A percentile compares a stretch with the other conserved stretches of the same genome.
These are phyloP conservation scores for Aphanomyces euteiches DNA, from an alignment of 352 stramenopile genomes.

Conservation along the genomic window DNA sequence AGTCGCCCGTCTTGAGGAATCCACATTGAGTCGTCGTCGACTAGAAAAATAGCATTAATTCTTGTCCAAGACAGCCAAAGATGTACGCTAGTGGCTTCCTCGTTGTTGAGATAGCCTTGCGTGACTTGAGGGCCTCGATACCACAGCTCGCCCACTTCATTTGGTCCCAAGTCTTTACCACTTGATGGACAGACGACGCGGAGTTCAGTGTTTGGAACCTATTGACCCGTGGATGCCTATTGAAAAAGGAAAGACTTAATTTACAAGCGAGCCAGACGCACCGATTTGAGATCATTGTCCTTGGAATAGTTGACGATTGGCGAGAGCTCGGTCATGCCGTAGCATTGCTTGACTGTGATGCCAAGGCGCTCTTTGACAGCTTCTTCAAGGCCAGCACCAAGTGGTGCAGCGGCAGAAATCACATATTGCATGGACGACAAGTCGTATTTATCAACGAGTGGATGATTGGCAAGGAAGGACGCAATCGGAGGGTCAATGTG, in stretches of 20 bases:
- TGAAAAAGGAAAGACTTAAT: conserved; percentile 34
- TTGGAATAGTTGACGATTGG: conserved; percentile 36
- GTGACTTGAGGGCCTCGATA: conserved; percentile 82
- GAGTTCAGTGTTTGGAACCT: conserved; percentile 42
- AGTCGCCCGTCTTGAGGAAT: conserved; percentile 88
- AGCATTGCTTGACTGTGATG: conserved; percentile 46
- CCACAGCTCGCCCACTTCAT: conserved; percentile 57
- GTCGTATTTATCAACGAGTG: conserved; percentile 67
- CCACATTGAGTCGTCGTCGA: conserved; percentile 69
- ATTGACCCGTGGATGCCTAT: conserved; percentile 34
- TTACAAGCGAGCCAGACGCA: conserved; percentile 38
- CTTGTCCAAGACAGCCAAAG: neutral
- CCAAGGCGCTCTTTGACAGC: conserved; percentile 59
- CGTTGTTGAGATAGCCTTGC: conserved; percentile 86
- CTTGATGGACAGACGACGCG: conserved; percentile 49
- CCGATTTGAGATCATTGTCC: conserved; percentile 1
- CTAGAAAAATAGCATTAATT: neutral
- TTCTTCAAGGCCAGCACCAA: conserved; percentile 65
- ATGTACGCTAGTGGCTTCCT: conserved; percentile 60
- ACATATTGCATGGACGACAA: conserved; percentile 60
- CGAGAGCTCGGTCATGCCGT: conserved; percentile 64
- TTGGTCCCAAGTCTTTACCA: conserved; percentile 43
- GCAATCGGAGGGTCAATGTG: conserved; percentile 81
- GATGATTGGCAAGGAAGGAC: conserved; percentile 54
- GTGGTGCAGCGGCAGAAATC: conserved; percentile 70